Evolutionary conservation across 2,329 filamentous ascomycete genomes (phyloP).

Genomic region (Fusarium haematococcum): DNA sequence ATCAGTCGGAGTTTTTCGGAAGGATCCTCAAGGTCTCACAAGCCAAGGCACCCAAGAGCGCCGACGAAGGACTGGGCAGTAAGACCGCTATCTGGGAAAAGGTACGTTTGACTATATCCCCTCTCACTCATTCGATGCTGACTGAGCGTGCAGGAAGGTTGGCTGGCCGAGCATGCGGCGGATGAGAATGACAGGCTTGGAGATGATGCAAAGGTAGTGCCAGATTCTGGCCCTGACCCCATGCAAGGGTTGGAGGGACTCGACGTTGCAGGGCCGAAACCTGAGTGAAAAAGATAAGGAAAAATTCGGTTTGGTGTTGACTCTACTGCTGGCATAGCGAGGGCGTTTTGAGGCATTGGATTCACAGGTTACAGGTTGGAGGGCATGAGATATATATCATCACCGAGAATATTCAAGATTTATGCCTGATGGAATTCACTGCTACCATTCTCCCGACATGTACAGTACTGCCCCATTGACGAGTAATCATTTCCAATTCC

Average conservation of each 20-base stretch:
- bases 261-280: constrained; percentile 93
- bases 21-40: constrained; percentile 90
- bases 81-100: constrained; percentile 98
- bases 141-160: constrained; percentile 77
- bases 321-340: constrained; percentile 56
- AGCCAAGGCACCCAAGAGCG: constrained; percentile 91
- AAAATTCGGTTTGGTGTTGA: constrained; percentile 28
- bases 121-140: constrained; percentile 8
- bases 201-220: constrained; percentile 45
- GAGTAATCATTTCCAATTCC: constrained; percentile 34
- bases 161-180: constrained; percentile 87
- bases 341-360: constrained; percentile 54
- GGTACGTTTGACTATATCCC: constrained; percentile 64
- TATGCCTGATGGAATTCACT: constrained; percentile 40
- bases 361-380: constrained; percentile 37
- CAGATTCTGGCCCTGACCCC: constrained; percentile 76
- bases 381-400: constrained; percentile 41
- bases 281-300: constrained; percentile 60
- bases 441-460: constrained; percentile 42
- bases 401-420: constrained; percentile 41
- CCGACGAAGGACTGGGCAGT: constrained; percentile 88
- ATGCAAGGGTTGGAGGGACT: constrained; percentile 96
- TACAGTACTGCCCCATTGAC: constrained; percentile 38
- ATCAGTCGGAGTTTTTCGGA: constrained; percentile 94
- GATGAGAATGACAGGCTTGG: constrained; percentile 74